These are phyloP conservation scores for Gaeumannomyces sp. DNA, from an alignment of 2,329 filamentous ascomycete species.

Conservation along the genomic window DNA sequence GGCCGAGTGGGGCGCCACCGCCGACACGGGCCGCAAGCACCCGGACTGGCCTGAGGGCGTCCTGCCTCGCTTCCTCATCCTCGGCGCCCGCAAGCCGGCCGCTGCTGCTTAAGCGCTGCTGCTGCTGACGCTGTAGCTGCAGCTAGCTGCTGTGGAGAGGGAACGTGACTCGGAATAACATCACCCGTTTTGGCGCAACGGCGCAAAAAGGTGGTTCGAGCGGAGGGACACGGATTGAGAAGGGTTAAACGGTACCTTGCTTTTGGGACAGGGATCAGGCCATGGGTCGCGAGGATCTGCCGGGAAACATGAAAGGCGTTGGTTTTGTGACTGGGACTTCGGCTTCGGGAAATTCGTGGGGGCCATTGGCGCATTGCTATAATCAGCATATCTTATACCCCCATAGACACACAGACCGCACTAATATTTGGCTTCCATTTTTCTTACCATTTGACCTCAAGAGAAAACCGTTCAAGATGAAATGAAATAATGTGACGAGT, in stretches of 20 bases:
- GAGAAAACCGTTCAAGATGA: too few relatives aligned
- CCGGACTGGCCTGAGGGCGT: conserved; percentile 18
- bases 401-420: neutral
- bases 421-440: neutral
- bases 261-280: neutral
- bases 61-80: conserved; percentile 15
- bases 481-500: too few relatives aligned
- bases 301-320: neutral
- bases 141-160: too few relatives aligned
- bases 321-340: neutral
- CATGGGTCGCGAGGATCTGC: neutral
- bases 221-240: too few relatives aligned
- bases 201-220: too few relatives aligned
- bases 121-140: too few relatives aligned
- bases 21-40: conserved; percentile 18
- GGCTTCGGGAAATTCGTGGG: neutral
- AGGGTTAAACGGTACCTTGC: too few relatives aligned
- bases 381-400: neutral
- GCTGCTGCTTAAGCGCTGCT: neutral
- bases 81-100: conserved; percentile 13
- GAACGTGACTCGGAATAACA: too few relatives aligned
- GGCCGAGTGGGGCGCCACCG: conserved; percentile 28
- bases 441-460: neutral
- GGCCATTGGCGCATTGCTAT: neutral
- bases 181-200: too few relatives aligned